Conservation (phyloP, 2,329 filamentous ascomycete species). For the Leptographium galeiforme region DNA sequence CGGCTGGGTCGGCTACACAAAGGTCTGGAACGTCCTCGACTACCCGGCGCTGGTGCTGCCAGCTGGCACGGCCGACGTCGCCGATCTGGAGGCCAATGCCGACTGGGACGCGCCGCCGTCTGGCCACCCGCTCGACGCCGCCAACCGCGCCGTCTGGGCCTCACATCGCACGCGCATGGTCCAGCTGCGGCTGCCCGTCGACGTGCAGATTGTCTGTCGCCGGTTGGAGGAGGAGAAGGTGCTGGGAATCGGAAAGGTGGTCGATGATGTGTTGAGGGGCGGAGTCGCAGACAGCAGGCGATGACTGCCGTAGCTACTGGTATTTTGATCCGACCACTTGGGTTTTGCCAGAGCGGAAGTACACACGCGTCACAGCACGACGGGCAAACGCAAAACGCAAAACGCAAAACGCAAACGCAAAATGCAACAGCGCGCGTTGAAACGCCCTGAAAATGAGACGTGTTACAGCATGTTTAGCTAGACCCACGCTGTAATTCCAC, state of each 20-base stretch:
- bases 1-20: conserved; percentile 45
- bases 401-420: too few relatives aligned
- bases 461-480: too few relatives aligned
- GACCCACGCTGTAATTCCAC: too few relatives aligned
- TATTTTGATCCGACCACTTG: too few relatives aligned
- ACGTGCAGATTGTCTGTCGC: conserved; percentile 37
- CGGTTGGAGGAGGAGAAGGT: conserved; percentile 43
- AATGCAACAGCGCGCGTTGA: too few relatives aligned
- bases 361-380: too few relatives aligned
- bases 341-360: too few relatives aligned
- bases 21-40: conserved; percentile 49
- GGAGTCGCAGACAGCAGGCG: too few relatives aligned
- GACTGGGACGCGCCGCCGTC: conserved; percentile 22
- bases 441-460: too few relatives aligned
- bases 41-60: conserved; percentile 46
- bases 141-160: conserved; percentile 36
- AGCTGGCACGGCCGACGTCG: conserved; percentile 25
- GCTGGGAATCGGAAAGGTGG: conserved; percentile 26
- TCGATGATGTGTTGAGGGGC: conserved; percentile 14
- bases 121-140: conserved; percentile 35
- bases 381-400: too few relatives aligned
- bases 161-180: conserved; percentile 23
- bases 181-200: conserved; percentile 29
- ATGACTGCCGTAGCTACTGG: too few relatives aligned
- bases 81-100: conserved; percentile 17